These are phyloP conservation scores for Ananas comosus DNA, from an alignment of 176 grass and related monocot species.

Conservation along the genomic window DNA sequence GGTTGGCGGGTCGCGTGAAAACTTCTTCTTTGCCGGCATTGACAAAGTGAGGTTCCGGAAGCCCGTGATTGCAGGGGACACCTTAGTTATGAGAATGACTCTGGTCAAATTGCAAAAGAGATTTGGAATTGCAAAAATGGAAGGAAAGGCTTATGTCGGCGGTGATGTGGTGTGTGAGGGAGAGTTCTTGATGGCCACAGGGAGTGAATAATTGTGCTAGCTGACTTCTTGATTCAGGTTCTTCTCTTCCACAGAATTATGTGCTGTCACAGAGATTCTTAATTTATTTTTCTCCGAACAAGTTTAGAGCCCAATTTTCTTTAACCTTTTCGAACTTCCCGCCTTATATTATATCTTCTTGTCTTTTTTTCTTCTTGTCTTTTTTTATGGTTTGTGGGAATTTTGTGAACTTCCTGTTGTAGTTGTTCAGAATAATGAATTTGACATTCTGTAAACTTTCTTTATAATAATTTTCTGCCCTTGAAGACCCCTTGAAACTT, in stretches of 20 bases:
- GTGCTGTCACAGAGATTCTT: background rate
- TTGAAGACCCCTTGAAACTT: background rate
- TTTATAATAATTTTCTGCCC: background rate
- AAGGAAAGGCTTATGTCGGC: conserved; percentile 94
- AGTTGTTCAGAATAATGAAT: background rate
- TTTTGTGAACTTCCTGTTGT: background rate
- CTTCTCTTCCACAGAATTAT: background rate
- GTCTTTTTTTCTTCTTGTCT: background rate
- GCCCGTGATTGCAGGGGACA: conserved; percentile 89
- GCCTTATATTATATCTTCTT: background rate
- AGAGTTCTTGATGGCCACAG: conserved; percentile 72
- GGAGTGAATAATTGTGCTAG: conserved; percentile 17
- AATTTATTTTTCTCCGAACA: background rate
- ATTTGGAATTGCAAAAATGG: conserved; percentile 92
- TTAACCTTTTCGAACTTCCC: background rate
- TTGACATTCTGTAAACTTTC: background rate
- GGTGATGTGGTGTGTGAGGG: conserved; percentile 82
- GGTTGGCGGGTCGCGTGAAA: conserved; percentile 78
- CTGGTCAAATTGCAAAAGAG: conserved; percentile 76
- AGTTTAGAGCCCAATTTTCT: background rate
- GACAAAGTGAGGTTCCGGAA: conserved; percentile 90
- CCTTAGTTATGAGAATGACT: conserved; percentile 96
- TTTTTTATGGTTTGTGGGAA: background rate
- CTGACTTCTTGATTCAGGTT: background rate
- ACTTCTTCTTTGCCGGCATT: conserved; percentile 88